phyloP scores from a whole-genome alignment of 805 yeast genomes.

The Teunomyces barrocoloradensis region DNA sequence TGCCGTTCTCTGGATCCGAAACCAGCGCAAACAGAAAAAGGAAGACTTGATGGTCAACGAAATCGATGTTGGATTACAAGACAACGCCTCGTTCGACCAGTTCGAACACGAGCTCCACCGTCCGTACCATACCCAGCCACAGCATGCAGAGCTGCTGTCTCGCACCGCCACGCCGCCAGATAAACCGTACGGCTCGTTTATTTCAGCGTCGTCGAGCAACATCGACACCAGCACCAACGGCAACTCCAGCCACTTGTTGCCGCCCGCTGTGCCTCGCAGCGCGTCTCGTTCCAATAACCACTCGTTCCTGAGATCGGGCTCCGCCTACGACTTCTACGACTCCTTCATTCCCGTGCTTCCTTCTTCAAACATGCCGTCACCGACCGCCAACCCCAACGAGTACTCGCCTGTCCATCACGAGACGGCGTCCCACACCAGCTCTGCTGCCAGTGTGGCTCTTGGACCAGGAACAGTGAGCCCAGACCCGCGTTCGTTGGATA shows the following conservation, averaged over 20 bases:
- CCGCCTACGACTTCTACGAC: constrained; percentile 43
- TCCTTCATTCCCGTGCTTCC: constrained; percentile 40
- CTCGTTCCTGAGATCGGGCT: constrained; percentile 15
- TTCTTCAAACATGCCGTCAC: background rate
- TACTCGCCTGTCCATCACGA: constrained; percentile 6
- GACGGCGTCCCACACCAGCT: constrained; percentile 5
- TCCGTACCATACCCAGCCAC: constrained; percentile 10
- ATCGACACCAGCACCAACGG: background rate
- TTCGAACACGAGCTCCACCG: constrained; percentile 38
- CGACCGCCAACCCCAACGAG: constrained; percentile 3
- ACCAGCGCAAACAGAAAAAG: constrained; percentile 26
- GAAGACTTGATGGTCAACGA: constrained; percentile 31
- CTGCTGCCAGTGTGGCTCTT: background rate
- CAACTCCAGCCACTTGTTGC: background rate
- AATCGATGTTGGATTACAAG: constrained; percentile 35
- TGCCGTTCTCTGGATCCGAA: constrained; percentile 26
- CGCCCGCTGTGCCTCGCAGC: constrained; percentile 2
- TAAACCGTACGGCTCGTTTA: constrained; percentile 8
- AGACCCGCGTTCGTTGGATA: constrained; percentile 25
- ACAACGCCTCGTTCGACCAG: constrained; percentile 33
- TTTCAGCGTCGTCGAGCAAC: constrained; percentile 9
- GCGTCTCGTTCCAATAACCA: constrained; percentile 1
- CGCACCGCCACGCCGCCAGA: constrained; percentile 2
- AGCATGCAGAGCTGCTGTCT: no score
- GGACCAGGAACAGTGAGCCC: no score